phyloP scores from a whole-genome alignment of 306 rosid genomes.

The Quercus rubra region DNA sequence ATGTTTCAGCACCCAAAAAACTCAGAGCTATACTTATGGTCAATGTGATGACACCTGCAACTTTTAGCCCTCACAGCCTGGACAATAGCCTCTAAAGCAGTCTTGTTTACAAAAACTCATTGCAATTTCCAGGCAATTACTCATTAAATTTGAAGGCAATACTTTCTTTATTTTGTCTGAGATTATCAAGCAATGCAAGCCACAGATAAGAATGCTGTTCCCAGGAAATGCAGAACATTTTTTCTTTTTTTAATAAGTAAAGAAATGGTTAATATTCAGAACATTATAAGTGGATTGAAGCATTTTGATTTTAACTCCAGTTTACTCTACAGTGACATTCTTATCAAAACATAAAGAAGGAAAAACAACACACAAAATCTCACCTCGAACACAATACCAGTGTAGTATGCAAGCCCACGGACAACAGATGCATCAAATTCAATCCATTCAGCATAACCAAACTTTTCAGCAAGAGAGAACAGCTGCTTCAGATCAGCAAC shows the following conservation, averaged over 20 bases:
- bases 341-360: constrained; percentile 7
- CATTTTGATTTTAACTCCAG: not conserved
- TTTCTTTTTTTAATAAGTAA: not conserved
- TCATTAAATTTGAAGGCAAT: not conserved
- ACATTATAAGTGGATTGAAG: not conserved
- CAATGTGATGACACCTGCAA: not conserved
- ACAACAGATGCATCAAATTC: constrained; percentile 64
- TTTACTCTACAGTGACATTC: not conserved
- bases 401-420: constrained; percentile 97
- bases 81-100: not conserved
- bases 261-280: too few species aligned
- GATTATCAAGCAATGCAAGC: not conserved
- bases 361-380: constrained; percentile 23
- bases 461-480: constrained; percentile 82
- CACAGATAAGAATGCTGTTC: constrained; percentile 8
- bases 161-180: not conserved
- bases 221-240: not conserved
- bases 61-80: not conserved
- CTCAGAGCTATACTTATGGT: not conserved
- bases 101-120: not conserved
- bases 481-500: constrained; percentile 77
- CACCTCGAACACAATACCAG: constrained; percentile 93
- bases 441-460: constrained; percentile 52
- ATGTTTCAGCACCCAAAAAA: not conserved
- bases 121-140: not conserved